phyloP scores from a whole-genome alignment of 169 alveolate genomes.

The Eimeria zaria region DNA sequence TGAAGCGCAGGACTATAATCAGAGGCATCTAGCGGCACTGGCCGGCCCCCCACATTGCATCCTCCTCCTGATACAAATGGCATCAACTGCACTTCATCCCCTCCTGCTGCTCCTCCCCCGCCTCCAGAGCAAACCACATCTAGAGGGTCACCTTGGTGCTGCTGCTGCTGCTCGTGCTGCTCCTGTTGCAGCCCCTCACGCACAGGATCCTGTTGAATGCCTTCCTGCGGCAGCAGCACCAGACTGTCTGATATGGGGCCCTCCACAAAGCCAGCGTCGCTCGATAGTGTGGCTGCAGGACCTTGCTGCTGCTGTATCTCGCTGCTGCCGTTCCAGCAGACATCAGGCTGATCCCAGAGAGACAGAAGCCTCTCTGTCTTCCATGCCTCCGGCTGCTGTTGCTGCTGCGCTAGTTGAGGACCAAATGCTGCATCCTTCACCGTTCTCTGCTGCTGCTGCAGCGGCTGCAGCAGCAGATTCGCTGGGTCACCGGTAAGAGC shows the following conservation, averaged over 20 bases:
- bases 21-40: conserved; percentile 53
- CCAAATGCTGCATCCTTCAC: conserved; percentile 10
- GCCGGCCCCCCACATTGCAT: conserved; percentile 13
- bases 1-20: conserved; percentile 28
- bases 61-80: not conserved
- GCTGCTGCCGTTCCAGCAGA: conserved; percentile 62
- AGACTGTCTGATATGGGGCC: conserved; percentile 29
- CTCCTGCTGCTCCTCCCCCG: conserved; percentile 30
- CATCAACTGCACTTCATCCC: conserved; percentile 18
- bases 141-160: not conserved
- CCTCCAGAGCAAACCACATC: not conserved
- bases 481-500: conserved; percentile 20
- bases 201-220: not conserved
- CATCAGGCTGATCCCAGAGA: conserved; percentile 61
- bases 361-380: conserved; percentile 40
- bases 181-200: conserved; percentile 26
- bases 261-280: conserved; percentile 35
- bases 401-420: conserved; percentile 45
- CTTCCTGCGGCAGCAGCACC: conserved; percentile 64
- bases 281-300: not conserved
- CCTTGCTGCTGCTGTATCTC: conserved; percentile 38
- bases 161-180: conserved; percentile 32
- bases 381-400: conserved; percentile 45
- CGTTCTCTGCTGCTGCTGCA: conserved; percentile 69
- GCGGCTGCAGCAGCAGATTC: conserved; percentile 46